A percentile compares a stretch with the other conserved stretches of the same genome.
These are phyloP conservation scores for Penicillium maclennaniae DNA, from an alignment of 495 filamentous ascomycete genomes.

Conservation along the genomic window DNA sequence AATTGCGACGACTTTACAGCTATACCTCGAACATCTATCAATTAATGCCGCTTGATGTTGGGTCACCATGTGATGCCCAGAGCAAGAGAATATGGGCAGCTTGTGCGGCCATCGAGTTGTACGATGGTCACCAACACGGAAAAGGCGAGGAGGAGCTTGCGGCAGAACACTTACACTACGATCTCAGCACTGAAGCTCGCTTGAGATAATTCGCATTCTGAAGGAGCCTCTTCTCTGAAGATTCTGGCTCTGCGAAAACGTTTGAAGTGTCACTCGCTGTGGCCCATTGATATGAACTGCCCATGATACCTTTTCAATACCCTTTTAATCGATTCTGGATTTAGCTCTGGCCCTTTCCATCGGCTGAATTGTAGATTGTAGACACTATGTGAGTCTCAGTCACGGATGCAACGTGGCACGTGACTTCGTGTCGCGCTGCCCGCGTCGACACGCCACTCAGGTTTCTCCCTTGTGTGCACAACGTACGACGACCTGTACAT, in stretches of 20 bases:
- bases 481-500: conserved; percentile 10
- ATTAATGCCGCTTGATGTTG: conserved; percentile 19
- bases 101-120: neutral
- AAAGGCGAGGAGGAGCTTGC: neutral
- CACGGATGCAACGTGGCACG: conserved; percentile 17
- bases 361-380: neutral
- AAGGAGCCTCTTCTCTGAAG: neutral
- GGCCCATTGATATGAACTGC: conserved; percentile 2
- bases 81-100: conserved; percentile 2
- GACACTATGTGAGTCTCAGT: neutral
- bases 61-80: conserved; percentile 24
- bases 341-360: neutral
- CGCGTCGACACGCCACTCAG: conserved; percentile 15
- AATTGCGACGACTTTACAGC: conserved; percentile 16
- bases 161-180: neutral
- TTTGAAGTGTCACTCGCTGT: neutral
- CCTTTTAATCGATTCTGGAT: conserved; percentile 10
- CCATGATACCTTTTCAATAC: conserved; percentile 9
- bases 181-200: neutral
- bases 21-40: conserved; percentile 11
- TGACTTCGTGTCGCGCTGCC: conserved; percentile 38
- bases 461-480: neutral
- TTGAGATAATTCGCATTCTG: neutral
- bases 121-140: neutral
- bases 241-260: neutral